phyloP scores from a whole-genome alignment of 2,329 filamentous ascomycete species.

The Orbilia brochopaga region DNA sequence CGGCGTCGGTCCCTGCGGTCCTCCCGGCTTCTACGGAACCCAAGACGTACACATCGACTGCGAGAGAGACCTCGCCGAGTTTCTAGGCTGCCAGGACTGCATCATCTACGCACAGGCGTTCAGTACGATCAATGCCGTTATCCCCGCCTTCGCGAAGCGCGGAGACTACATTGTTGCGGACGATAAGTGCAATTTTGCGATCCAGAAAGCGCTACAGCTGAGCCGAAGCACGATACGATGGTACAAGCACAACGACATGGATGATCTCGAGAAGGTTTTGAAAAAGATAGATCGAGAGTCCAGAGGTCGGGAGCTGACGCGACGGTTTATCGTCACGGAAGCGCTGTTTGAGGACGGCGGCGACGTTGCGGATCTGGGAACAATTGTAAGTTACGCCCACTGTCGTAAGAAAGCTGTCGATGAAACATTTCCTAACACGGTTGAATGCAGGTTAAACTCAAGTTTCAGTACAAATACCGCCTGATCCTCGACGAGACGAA shows the following conservation, averaged over 20 bases:
- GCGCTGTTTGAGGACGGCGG: conserved; percentile 90
- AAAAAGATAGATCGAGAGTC: conserved; percentile 86
- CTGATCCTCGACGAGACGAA: conserved; percentile 96
- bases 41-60: conserved; percentile 98
- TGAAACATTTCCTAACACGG: conserved; percentile 32
- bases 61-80: conserved; percentile 88
- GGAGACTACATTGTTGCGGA: conserved; percentile 97
- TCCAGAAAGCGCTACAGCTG: conserved; percentile 92
- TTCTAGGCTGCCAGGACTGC: conserved; percentile 83
- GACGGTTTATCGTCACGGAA: conserved; percentile 94
- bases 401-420: not conserved
- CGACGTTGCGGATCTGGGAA: conserved; percentile 82
- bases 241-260: conserved; percentile 97
- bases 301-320: conserved; percentile 80
- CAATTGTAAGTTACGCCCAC: conserved; percentile 68
- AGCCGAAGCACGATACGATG: conserved; percentile 88
- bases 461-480: conserved; percentile 96
- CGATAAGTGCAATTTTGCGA: conserved; percentile 88
- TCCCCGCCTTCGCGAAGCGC: conserved; percentile 94
- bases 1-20: conserved; percentile 93
- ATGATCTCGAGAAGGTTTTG: conserved; percentile 85
- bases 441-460: conserved; percentile 74
- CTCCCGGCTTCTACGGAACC: conserved; percentile 96
- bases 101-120: conserved; percentile 97
- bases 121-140: conserved; percentile 94